Evolutionary conservation across 2,329 filamentous ascomycete species (phyloP), one percentile per base, ranked within the genome.

Genomic region (Meredithiella fracta): DNA sequence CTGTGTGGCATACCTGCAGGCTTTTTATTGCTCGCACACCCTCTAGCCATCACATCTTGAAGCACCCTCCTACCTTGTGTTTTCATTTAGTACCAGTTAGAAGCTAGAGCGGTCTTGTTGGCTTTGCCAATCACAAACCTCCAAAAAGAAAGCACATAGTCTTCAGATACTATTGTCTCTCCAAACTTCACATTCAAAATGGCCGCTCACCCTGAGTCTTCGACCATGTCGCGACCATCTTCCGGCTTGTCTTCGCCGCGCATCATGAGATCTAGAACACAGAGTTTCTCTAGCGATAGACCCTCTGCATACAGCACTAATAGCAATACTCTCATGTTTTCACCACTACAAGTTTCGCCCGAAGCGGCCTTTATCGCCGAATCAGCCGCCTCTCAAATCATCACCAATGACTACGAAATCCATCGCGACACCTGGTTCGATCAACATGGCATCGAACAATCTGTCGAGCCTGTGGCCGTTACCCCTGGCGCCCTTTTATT

Each of bases 301-400:
- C 79, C 82, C 23, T 86, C 83, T 4, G 73, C 77, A 60, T 71
- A 76, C 63, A 72, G 69, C 66, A 71, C 73, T 64, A 76, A 76
- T 63, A 72, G 69, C 66, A 72, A 73, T 64, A 75, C 75, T 63
- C 69, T 85, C 52, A 74, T 79, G 67, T 78, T 80, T 50, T 85
- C 86, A 54, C 85, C 87, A 17, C 67, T 78, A 34, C 72, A 73
- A 52, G 77, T 91, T 58, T 82, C 82, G 49, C 92, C 91, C 8
- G 74, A 84, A 61, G 83, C 92, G 29, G 86, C 82, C 17, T 98
- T 94, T 69, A 90, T 98, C 64, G 90, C 91, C 50, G 75, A 81
- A 31, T 84, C 88, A 49, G 88, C 91, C 58, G 92, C 91, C 53
- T 89, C 87, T 17, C 88, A 96, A 66, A 91, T 94, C 60, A 83